Base-by-base conservation (phyloP, 129 eudicot species). In the Flaveria trinervia region DNA sequence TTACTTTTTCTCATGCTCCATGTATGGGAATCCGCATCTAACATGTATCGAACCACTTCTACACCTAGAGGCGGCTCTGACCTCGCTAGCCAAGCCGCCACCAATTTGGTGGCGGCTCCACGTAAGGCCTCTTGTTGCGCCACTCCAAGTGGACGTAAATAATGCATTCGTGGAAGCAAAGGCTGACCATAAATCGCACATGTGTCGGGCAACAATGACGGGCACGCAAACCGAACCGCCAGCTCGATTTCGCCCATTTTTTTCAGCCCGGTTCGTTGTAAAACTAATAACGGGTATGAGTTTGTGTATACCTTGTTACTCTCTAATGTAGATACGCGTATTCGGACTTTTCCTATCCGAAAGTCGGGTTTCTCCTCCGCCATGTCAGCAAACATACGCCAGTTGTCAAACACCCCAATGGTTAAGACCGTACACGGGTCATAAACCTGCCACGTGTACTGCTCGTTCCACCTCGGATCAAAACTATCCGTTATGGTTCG, bases 81-180 rank as follows among this genome's bases (percentile, higher is more conserved):
- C 80, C 99, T 80, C 1, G 94, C 86, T n/a, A 95, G 78, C 99
- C 99, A 95, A 6, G 85, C 94, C 22, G 99, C 99, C 83, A 95
- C 99, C 97, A 89, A 91, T 64, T 86, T 89, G 0, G 90, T 86
- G 20, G 99, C 99, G 0, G 97, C 97, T 33, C 88, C 94, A 7
- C 99, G 94, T 75, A 95, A 78, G 4, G 99, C 99, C 87, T 95
- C 99, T 45, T 95, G 99, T 64, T 95, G 97, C n/a, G 97, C 92
- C 78, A 95, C 95, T 48, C 99, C 97, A 3, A 95, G 90, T 0
- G 99, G 99, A 16, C 99, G 92, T 55, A 92, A 83, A 50, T 95
- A 92, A 87, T 95, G 99, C 99, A 95, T 91, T 70, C 87, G 70
- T 3, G 99, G 99, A 43, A 95, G 86, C 73, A 95, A 28, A 4